Percentiles rank a stretch among this genome's conserved stretches.
Evolutionary conservation across 2,329 filamentous ascomycete genomes (phyloP).

Genomic region (Aspergillus sp.): DNA sequence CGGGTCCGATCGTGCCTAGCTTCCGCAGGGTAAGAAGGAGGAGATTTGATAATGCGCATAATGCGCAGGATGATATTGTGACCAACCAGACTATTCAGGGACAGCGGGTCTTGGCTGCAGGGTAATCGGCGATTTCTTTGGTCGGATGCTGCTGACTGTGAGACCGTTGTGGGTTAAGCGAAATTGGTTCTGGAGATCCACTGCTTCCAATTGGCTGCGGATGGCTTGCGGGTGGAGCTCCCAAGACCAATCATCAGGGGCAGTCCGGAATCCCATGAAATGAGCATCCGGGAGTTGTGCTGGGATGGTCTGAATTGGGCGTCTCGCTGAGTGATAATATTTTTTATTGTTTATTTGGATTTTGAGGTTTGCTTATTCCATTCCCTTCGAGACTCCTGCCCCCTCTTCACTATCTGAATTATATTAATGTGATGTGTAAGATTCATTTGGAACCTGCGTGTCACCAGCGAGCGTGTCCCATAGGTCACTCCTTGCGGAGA

Average conservation of each 20-base stretch:
- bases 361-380: background rate
- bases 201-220: constrained; percentile 27
- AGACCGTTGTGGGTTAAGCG: constrained; percentile 30
- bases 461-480: background rate
- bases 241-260: constrained; percentile 22
- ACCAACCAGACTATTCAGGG: constrained; percentile 20
- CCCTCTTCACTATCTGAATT: background rate
- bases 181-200: constrained; percentile 34
- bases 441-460: background rate
- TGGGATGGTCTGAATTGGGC: background rate
- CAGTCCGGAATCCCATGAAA: constrained; percentile 5
- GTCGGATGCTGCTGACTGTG: constrained; percentile 19
- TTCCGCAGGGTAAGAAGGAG: background rate
- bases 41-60: constrained; percentile 7
- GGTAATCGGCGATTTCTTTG: constrained; percentile 21
- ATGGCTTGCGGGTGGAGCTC: constrained; percentile 17
- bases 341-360: constrained; percentile 1
- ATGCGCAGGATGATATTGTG: constrained; percentile 5
- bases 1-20: background rate
- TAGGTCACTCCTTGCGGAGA: background rate
- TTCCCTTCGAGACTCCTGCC: background rate
- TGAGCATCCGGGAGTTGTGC: constrained; percentile 5
- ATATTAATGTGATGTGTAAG: background rate
- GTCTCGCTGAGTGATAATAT: background rate
- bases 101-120: constrained; percentile 19